Base-by-base conservation (phyloP, 805 yeast genomes). In the Scheffersomyces amazonensis region DNA sequence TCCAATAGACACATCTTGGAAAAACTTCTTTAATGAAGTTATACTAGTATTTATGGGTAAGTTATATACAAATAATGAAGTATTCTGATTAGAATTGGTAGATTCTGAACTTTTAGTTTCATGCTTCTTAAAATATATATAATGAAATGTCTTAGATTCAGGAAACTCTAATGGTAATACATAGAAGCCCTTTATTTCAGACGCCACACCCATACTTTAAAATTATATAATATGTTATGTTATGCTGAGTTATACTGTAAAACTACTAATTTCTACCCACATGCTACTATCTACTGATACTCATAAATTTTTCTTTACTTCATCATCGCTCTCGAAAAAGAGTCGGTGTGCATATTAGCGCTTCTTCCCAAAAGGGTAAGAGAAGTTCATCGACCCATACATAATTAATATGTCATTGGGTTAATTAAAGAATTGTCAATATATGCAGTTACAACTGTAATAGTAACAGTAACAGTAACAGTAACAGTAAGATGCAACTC, bases 41-140 rank as follows among this genome's bases (percentile, higher is more conserved):
- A 76, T 52, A 17, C 72, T 69, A 5, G 88, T 71, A 40, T 75
- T 72, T 16, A 82, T 62, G 2, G 97, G 96, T 29, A 88, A 62
- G 54, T 90, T 89, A 41, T 84, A 78, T 5, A 83, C 56, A 61
- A 90, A 90, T n/a, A 90, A 58, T 20, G 85, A 73, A 36, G 85
- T 68, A 27, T 8, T 5, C 10, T 20, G 23, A 36, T 75, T 73
- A n/a, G 50, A 49, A 9, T 12, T 12, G 15, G 56, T 60, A 16
- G 71, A 59, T 23, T 73, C 73, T 2, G 66, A 60, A 23, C 65
- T 68, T 36, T 66, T 65, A 30, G 60, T 54, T 31, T 71, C 64
- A 54, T 86, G 95, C 52, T 81, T 85, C 58, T 83, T 84, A 49
- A 76, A 61, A 51, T 71, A 85, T 47, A 83, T 61, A 50, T 76